A percentile compares a stretch with the other conserved stretches of the same genome.
Conservation (phyloP, 1,139 yeast genomes). For the Suhomyces yuchorum region DNA sequence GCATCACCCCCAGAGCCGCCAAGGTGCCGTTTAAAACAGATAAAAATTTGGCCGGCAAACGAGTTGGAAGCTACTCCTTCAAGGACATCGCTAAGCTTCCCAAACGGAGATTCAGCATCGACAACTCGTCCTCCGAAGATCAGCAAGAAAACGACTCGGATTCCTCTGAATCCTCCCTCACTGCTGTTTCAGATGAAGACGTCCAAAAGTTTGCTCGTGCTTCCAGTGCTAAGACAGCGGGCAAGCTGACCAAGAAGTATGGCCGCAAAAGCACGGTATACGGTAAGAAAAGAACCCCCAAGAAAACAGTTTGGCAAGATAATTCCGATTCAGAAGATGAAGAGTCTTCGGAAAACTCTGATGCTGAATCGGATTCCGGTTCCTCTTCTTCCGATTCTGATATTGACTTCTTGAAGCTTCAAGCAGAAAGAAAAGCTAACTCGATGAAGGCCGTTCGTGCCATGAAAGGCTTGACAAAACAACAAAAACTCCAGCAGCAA, state of each 20-base stretch:
- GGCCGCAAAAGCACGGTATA: conserved; percentile 14
- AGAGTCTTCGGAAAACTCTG: conserved; percentile 23
- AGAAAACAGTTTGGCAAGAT: conserved; percentile 30
- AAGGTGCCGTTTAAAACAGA: conserved; percentile 9
- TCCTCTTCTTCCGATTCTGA: conserved; percentile 65
- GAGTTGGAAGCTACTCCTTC: conserved; percentile 28
- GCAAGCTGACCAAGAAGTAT: conserved; percentile 9
- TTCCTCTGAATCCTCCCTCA: conserved; percentile 40
- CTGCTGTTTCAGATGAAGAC: conserved; percentile 44
- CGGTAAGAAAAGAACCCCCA: conserved; percentile 28
- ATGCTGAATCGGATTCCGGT: conserved; percentile 32
- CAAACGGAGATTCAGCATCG: conserved; percentile 46
- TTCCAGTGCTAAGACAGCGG: conserved; percentile 10
- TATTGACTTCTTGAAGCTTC: conserved; percentile 69
- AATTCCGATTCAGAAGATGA: conserved; percentile 22
- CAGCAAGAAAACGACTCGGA: conserved; percentile 5
- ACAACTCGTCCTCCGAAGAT: conserved; percentile 31
- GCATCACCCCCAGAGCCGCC: conserved; percentile 8
- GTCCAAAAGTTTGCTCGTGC: conserved; percentile 18
- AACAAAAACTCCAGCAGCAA: background rate
- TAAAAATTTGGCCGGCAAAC: conserved; percentile 30
- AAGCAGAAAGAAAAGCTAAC: conserved; percentile 63
- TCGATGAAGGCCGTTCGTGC: conserved; percentile 55
- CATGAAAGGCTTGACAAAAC: conserved; percentile 33
- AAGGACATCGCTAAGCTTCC: conserved; percentile 11